Evolutionary conservation across 2,329 filamentous ascomycete species (phyloP).

Genomic region (Verruconis gallopava): DNA sequence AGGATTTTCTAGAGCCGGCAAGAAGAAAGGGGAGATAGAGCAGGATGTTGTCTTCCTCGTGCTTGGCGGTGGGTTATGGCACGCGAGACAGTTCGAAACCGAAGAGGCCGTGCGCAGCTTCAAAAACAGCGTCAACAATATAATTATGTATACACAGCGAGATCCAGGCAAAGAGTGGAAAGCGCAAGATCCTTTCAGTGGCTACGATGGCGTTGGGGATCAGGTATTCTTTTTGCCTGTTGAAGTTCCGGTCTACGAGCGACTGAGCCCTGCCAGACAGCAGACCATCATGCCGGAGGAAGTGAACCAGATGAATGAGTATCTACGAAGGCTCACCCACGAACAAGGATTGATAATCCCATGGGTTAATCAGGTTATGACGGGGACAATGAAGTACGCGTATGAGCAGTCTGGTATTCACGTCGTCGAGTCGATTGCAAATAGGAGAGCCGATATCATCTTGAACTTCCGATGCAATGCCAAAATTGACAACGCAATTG

Average conservation of each 20-base stretch:
- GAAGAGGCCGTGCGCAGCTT: conserved; percentile 32
- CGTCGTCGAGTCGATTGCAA: conserved; percentile 33
- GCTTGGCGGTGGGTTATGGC: conserved; percentile 43
- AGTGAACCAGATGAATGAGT: conserved; percentile 40
- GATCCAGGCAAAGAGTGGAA: conserved; percentile 10
- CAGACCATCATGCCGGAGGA: conserved; percentile 35
- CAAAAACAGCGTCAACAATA: conserved; percentile 31
- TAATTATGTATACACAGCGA: conserved; percentile 19
- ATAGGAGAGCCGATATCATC: conserved; percentile 38
- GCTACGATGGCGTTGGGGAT: conserved; percentile 17
- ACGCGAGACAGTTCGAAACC: conserved; percentile 38
- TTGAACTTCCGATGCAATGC: conserved; percentile 44
- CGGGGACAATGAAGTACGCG: background rate
- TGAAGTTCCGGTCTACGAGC: conserved; percentile 30
- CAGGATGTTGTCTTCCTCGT: conserved; percentile 33
- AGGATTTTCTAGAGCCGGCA: conserved; percentile 11
- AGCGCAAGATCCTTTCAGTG: conserved; percentile 7
- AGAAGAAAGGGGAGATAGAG: conserved; percentile 8
- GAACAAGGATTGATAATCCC: conserved; percentile 16
- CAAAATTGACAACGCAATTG: conserved; percentile 23
- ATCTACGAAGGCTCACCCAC: conserved; percentile 31
- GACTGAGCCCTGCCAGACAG: conserved; percentile 29
- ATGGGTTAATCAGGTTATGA: conserved; percentile 9
- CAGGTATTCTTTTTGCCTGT: conserved; percentile 35
- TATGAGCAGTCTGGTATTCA: conserved; percentile 29